These are phyloP conservation scores for Cyclotella atomus DNA, from an alignment of 108 stramenopile species.

Conservation along the genomic window DNA sequence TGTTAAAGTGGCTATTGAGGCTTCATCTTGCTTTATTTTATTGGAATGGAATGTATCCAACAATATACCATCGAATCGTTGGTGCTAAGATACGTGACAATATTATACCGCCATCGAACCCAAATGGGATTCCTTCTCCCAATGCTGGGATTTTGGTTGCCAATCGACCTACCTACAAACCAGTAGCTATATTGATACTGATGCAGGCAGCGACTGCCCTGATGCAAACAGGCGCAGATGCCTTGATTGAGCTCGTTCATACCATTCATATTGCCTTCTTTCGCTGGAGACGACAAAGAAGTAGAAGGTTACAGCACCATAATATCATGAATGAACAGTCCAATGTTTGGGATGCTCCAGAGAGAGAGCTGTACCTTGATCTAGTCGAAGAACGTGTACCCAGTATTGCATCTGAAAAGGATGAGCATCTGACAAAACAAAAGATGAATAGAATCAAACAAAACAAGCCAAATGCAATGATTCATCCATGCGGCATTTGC, in stretches of 20 bases:
- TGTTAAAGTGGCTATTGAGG: slow-evolving; percentile 42
- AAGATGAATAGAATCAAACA: slow-evolving; percentile 2
- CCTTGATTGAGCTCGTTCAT: slow-evolving; percentile 38
- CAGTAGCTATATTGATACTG: slow-evolving; percentile 37
- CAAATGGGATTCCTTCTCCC: neutral
- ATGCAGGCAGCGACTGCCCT: slow-evolving; percentile 36
- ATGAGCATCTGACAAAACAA: neutral
- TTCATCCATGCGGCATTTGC: slow-evolving; percentile 45
- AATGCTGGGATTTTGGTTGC: slow-evolving; percentile 30
- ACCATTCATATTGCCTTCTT: slow-evolving; percentile 36
- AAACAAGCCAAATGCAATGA: neutral
- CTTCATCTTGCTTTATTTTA: slow-evolving; percentile 48
- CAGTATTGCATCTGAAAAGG: slow-evolving; percentile 25
- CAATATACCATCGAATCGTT: slow-evolving; percentile 39
- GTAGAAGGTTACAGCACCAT: slow-evolving; percentile 4
- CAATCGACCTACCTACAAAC: slow-evolving; percentile 51
- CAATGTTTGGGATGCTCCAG: slow-evolving; percentile 14
- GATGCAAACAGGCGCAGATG: slow-evolving; percentile 22
- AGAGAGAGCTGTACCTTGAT: slow-evolving; percentile 38
- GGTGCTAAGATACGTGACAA: slow-evolving; percentile 29
- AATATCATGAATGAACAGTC: neutral
- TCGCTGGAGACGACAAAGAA: slow-evolving; percentile 35
- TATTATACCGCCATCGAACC: slow-evolving; percentile 17
- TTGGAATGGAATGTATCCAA: slow-evolving; percentile 47
- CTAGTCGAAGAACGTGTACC: slow-evolving; percentile 47